Evolutionary conservation across 495 filamentous ascomycete genomes (phyloP).

Genomic region (Haplographium delicatum): DNA sequence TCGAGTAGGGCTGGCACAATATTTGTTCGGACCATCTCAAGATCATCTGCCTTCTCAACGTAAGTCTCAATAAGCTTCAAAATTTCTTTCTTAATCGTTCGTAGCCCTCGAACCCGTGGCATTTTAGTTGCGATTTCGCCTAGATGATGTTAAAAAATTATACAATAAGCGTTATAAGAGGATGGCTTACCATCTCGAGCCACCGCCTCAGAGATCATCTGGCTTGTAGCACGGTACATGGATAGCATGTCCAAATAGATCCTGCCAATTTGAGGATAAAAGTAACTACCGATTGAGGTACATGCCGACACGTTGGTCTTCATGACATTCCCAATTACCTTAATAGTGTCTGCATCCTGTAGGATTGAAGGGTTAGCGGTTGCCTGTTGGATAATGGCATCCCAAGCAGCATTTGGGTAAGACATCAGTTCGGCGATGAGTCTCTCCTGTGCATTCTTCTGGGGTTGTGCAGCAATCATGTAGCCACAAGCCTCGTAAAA

Average conservation of each 20-base stretch:
- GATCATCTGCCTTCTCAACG: slow-evolving; percentile 94
- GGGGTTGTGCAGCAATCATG: slow-evolving; percentile 97
- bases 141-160: slow-evolving; percentile 31
- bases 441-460: slow-evolving; percentile 83
- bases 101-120: slow-evolving; percentile 87
- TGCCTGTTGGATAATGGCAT: slow-evolving; percentile 81
- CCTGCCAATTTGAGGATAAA: slow-evolving; percentile 97
- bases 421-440: slow-evolving; percentile 89
- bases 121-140: slow-evolving; percentile 95
- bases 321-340: slow-evolving; percentile 99
- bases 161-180: background rate
- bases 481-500: slow-evolving; percentile 99
- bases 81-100: slow-evolving; percentile 99
- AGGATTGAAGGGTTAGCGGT: slow-evolving; percentile 75
- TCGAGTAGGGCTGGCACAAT: slow-evolving; percentile 97
- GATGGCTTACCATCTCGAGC: slow-evolving; percentile 66
- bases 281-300: slow-evolving; percentile 91
- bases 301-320: slow-evolving; percentile 99
- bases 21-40: slow-evolving; percentile 84
- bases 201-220: slow-evolving; percentile 89
- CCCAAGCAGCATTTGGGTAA: slow-evolving; percentile 91
- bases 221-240: slow-evolving; percentile 95
- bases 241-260: slow-evolving; percentile 98
- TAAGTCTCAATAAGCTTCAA: slow-evolving; percentile 97
- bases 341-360: slow-evolving; percentile 90